Base-by-base conservation (phyloP, 2,329 filamentous ascomycete genomes). In the Alternaria sp. region DNA sequence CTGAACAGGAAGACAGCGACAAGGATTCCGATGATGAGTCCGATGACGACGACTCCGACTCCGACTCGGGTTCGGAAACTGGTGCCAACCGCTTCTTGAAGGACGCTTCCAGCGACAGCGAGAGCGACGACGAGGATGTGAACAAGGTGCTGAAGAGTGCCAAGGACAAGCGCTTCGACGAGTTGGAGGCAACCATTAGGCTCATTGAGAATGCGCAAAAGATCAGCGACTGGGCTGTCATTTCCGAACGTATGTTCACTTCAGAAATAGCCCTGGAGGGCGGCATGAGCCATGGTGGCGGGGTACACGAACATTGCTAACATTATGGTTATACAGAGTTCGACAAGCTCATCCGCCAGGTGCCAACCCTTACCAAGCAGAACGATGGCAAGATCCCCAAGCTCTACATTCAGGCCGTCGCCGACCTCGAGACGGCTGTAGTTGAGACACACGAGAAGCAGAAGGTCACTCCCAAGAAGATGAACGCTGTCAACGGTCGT, bases 141-240 rank as follows among this genome's bases (percentile, higher is more conserved):
- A 88, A 90, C 67, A 92, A 90, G 74, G 88, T 95, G 73, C 91
- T 98, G 76, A 97, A 96, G 87, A 97, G 93, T 81, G 94, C 94
- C 75, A 98, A 98, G 83, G 93, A 98, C 85, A 99, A 99, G 87
- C 89, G 95, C 64, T 86, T 93, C 69, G 94, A 97, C 76, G 96
- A 98, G 81, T 86, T 99, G 62, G 94, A 99, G 80, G 87, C 88
- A 61, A 96, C 90, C 43, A 91, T 98, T 75, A 91, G 91, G 80
- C 83, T 91, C 76, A 98, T 99, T 75, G 94, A 98, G 79, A 99
- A 99, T 83, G 94, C 92, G 64, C 87, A 95, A 81, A 98, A 96
- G 86, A 99, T 98, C 77, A 93, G 92, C 76, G 95, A 99, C 82
- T 99, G 95, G 95, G 91, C 91, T 69, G 89, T 94, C 65, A 96